phyloP scores from a whole-genome alignment of 2,329 filamentous ascomycete species.

The Penicillium sp. region DNA sequence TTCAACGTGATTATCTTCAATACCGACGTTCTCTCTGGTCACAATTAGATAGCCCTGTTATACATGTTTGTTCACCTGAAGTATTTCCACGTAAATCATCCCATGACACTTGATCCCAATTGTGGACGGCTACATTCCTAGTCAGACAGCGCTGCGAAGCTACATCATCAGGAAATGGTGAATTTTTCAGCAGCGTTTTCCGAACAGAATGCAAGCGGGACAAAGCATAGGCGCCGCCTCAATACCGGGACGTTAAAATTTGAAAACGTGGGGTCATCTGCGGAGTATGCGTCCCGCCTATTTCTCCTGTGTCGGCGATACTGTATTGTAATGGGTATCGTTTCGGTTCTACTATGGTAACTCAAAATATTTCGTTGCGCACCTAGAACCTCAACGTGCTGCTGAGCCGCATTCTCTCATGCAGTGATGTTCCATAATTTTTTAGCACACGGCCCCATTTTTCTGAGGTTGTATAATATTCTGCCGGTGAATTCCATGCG shows the following conservation, averaged over 20 bases:
- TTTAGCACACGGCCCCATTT: no score
- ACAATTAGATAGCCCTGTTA: not conserved
- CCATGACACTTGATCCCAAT: not conserved
- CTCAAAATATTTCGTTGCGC: not conserved
- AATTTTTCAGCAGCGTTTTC: not conserved
- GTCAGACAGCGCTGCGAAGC: not conserved
- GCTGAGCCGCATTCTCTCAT: not conserved
- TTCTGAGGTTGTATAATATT: no score
- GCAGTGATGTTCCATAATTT: no score
- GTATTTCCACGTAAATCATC: not conserved
- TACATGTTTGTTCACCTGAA: not conserved
- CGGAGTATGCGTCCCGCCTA: not conserved
- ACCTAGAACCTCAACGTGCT: not conserved
- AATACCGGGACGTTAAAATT: no score
- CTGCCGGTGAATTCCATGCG: no score
- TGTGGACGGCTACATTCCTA: no score
- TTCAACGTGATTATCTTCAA: not conserved
- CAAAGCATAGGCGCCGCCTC: no score
- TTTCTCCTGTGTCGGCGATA: not conserved
- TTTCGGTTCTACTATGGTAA: not conserved
- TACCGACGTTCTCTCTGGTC: not conserved
- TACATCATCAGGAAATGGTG: not conserved
- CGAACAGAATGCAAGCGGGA: not conserved
- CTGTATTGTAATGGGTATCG: not conserved
- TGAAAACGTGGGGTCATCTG: no score